Percentiles rank a stretch among this genome's conserved stretches.
phyloP scores from a whole-genome alignment of 768 basidiomycete species.

The Kwoniella pini region DNA sequence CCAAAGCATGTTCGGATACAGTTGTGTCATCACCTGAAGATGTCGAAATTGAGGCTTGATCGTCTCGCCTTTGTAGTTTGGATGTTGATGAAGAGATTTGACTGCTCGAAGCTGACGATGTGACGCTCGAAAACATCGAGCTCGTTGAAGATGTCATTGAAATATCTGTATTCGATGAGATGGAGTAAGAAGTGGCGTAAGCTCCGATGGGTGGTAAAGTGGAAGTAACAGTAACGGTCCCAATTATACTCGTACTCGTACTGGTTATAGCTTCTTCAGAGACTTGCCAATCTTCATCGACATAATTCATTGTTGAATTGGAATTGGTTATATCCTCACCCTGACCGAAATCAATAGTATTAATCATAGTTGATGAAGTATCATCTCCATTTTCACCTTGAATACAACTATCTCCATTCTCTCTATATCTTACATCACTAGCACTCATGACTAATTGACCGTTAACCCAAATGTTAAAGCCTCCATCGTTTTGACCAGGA shows the following conservation, averaged over 20 bases:
- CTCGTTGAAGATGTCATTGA: background rate
- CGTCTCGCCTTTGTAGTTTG: conserved; percentile 2
- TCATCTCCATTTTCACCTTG: conserved; percentile 10
- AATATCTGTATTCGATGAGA: background rate
- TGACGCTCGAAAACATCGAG: background rate
- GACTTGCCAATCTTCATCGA: conserved; percentile 21
- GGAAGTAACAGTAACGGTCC: conserved; percentile 16
- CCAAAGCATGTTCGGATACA: background rate
- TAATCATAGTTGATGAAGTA: background rate
- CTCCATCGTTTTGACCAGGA: conserved; percentile 69
- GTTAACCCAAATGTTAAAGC: conserved; percentile 67
- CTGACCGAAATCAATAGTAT: conserved; percentile 6
- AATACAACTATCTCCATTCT: conserved; percentile 17
- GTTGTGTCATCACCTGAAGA: background rate
- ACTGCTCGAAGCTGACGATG: background rate
- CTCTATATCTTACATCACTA: conserved; percentile 27
- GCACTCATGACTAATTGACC: conserved; percentile 60
- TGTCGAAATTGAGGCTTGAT: background rate
- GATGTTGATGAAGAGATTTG: background rate
- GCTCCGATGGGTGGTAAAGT: conserved; percentile 6
- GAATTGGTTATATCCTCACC: conserved; percentile 1
- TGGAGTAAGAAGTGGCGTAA: conserved; percentile 3
- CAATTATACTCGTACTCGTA: conserved; percentile 1
- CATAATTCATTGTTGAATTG: background rate
- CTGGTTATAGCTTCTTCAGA: conserved; percentile 6